These are phyloP conservation scores for Asterophora parasitica DNA, from an alignment of 768 basidiomycete genomes.

Conservation along the genomic window DNA sequence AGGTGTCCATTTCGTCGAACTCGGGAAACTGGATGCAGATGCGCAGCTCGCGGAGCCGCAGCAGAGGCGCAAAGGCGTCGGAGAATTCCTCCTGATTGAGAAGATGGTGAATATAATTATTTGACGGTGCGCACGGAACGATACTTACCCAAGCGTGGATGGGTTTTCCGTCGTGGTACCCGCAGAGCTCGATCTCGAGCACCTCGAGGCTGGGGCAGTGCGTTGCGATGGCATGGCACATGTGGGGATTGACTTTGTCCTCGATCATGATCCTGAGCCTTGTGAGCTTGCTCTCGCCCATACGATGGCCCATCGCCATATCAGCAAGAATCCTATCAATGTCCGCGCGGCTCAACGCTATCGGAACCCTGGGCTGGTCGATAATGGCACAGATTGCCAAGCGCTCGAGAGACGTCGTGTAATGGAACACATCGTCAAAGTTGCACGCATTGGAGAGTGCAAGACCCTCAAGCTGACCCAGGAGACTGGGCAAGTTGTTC, in stretches of 20 bases:
- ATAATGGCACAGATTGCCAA: constrained; percentile 34
- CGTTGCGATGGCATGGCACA: constrained; percentile 27
- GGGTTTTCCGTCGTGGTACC: constrained; percentile 35
- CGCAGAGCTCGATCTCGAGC: constrained; percentile 39
- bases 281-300: constrained; percentile 17
- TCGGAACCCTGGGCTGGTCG: constrained; percentile 31
- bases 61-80: constrained; percentile 25
- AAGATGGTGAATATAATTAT: background rate
- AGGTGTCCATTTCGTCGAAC: constrained; percentile 28
- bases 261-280: constrained; percentile 36
- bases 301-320: constrained; percentile 18
- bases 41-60: constrained; percentile 24
- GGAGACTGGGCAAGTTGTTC: constrained; percentile 19
- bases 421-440: constrained; percentile 24
- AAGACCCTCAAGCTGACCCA: constrained; percentile 28
- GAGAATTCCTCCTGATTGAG: constrained; percentile 27
- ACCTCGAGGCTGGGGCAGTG: constrained; percentile 33
- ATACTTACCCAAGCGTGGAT: constrained; percentile 35
- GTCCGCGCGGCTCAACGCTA: constrained; percentile 29
- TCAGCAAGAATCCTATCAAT: constrained; percentile 29
- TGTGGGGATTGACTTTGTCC: constrained; percentile 30
- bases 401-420: constrained; percentile 26
- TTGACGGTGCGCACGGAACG: background rate
- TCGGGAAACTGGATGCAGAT: constrained; percentile 36
- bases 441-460: constrained; percentile 36